A percentile compares a stretch with the other conserved stretches of the same genome.
phyloP scores from a whole-genome alignment of 495 filamentous ascomycete species.

The Xylaria bambusicola region DNA sequence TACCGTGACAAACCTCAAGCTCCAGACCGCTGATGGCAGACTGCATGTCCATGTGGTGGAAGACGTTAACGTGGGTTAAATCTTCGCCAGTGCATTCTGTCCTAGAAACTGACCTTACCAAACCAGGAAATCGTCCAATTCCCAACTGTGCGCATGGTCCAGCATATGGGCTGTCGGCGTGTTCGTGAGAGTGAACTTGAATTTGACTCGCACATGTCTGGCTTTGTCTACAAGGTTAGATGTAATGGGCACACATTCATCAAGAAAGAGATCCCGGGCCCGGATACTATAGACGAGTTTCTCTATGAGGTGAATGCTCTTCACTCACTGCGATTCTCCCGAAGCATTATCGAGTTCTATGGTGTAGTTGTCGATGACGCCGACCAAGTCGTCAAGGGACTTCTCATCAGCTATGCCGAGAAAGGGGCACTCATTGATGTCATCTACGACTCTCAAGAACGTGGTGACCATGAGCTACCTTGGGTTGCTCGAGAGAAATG shows the following conservation, averaged over 20 bases:
- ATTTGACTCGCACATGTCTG: slow-evolving; percentile 91
- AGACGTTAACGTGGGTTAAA: slow-evolving; percentile 70
- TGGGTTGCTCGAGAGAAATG: slow-evolving; percentile 83
- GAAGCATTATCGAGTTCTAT: slow-evolving; percentile 83
- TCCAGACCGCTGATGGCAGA: slow-evolving; percentile 85
- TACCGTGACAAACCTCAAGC: slow-evolving; percentile 93
- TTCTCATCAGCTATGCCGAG: slow-evolving; percentile 87
- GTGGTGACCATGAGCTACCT: slow-evolving; percentile 57
- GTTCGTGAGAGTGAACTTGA: slow-evolving; percentile 73
- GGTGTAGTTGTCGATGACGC: slow-evolving; percentile 86
- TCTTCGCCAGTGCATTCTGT: slow-evolving; percentile 5
- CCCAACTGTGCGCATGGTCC: slow-evolving; percentile 71
- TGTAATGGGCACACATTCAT: slow-evolving; percentile 71
- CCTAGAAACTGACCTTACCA: slow-evolving; percentile 19
- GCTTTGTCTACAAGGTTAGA: slow-evolving; percentile 94
- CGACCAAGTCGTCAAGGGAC: slow-evolving; percentile 75
- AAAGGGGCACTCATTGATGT: slow-evolving; percentile 89
- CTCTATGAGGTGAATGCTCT: slow-evolving; percentile 97
- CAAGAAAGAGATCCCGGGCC: slow-evolving; percentile 98
- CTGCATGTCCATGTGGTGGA: slow-evolving; percentile 98
- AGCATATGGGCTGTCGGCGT: slow-evolving; percentile 69
- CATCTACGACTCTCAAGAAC: slow-evolving; percentile 66
- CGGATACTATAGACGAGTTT: slow-evolving; percentile 95
- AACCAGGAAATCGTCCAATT: slow-evolving; percentile 81
- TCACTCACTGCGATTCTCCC: slow-evolving; percentile 68